A percentile compares a stretch with the other conserved stretches of the same genome.
phyloP scores from a whole-genome alignment of 75 land plant genomes.

The Chamaecyparis obtusa region DNA sequence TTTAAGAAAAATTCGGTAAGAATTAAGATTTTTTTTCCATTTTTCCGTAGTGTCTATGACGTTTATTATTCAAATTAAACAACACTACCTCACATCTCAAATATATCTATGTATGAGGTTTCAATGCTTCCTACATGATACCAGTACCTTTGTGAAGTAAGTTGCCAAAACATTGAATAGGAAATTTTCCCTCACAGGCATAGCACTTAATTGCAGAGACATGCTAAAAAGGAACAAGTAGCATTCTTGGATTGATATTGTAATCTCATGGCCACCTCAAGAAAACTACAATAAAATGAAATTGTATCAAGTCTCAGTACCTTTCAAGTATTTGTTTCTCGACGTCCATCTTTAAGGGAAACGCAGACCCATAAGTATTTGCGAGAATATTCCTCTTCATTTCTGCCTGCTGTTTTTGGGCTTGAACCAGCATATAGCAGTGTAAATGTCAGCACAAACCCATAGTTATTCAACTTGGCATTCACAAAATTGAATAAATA shows the following conservation, averaged over 20 bases:
- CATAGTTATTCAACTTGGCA: not conserved
- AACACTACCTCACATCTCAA: not conserved
- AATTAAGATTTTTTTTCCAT: not conserved
- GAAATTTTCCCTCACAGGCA: not conserved
- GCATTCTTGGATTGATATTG: not conserved
- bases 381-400: conserved; percentile 56
- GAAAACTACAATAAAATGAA: not conserved
- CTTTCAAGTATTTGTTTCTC: conserved; percentile 83
- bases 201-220: not conserved
- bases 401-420: conserved; percentile 36
- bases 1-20: not conserved
- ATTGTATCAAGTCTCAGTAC: conserved; percentile 44
- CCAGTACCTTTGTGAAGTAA: not conserved
- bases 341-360: conserved; percentile 80
- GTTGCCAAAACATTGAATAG: not conserved
- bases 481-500: conserved; percentile 6
- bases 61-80: not conserved
- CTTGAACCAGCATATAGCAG: conserved; percentile 21
- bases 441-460: not conserved
- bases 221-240: not conserved
- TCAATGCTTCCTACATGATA: not conserved
- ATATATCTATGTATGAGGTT: not conserved
- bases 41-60: not conserved
- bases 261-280: not conserved
- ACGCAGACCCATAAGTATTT: conserved; percentile 77